A percentile compares a stretch with the other conserved stretches of the same genome.
Conservation (phyloP, 306 rosid genomes). For the Corylus avellana region DNA sequence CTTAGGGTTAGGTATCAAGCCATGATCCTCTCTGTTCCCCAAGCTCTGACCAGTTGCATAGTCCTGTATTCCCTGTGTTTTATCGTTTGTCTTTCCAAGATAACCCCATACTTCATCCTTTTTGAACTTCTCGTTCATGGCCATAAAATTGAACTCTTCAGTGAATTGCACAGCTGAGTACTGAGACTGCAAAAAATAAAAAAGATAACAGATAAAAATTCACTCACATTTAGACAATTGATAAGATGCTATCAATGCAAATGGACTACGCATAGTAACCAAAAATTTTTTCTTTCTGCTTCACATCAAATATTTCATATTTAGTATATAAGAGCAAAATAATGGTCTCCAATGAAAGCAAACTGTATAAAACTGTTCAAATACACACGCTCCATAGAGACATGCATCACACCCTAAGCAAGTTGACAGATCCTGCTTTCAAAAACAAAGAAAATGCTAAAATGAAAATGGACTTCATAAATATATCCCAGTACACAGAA, state of each 20-base stretch:
- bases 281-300: neutral
- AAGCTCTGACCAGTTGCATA: constrained; percentile 31
- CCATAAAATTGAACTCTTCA: constrained; percentile 79
- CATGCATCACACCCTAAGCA: constrained; percentile 4
- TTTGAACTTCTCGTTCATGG: constrained; percentile 84
- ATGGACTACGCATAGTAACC: constrained; percentile 3
- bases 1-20: constrained; percentile 33
- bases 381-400: neutral
- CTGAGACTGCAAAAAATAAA: constrained; percentile 29
- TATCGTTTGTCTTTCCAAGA: constrained; percentile 53
- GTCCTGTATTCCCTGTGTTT: constrained; percentile 33
- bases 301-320: neutral
- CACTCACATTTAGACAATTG: neutral
- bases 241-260: constrained; percentile 11
- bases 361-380: neutral
- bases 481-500: no score
- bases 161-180: constrained; percentile 44
- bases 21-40: constrained; percentile 37
- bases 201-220: neutral
- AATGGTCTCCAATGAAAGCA: neutral
- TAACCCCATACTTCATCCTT: constrained; percentile 81
- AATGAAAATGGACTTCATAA: no score
- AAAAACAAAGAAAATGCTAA: no score
- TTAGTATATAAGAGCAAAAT: neutral
- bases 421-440: neutral